A percentile compares a stretch with the other conserved stretches of the same genome.
phyloP scores from a whole-genome alignment of 768 basidiomycete genomes.

The Mycena latifolia region DNA sequence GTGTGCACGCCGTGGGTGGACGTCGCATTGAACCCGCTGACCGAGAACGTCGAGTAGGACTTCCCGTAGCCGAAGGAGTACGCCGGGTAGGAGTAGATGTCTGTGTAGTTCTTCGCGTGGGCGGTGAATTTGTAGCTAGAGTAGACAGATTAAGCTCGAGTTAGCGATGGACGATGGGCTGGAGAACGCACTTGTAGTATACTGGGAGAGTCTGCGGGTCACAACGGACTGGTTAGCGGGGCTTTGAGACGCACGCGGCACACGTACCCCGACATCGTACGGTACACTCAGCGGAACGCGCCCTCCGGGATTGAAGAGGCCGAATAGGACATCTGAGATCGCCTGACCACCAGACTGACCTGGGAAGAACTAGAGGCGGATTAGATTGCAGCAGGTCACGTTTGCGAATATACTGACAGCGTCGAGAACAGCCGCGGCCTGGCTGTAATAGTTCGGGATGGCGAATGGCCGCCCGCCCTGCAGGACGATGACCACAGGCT shows the following conservation, averaged over 20 bases:
- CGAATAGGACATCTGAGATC: constrained; percentile 42
- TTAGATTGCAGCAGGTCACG: background rate
- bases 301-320: constrained; percentile 43
- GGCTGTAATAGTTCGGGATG: constrained; percentile 38
- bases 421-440: constrained; percentile 39
- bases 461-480: constrained; percentile 43
- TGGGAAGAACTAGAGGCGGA: constrained; percentile 38
- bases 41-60: constrained; percentile 39
- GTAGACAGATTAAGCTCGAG: background rate
- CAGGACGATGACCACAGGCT: constrained; percentile 40
- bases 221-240: background rate
- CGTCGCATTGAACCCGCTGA: constrained; percentile 34
- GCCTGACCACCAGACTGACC: constrained; percentile 44
- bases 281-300: constrained; percentile 42
- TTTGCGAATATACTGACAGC: constrained; percentile 28
- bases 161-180: background rate
- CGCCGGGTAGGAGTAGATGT: constrained; percentile 25
- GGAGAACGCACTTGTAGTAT: constrained; percentile 40
- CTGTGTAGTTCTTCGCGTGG: constrained; percentile 37
- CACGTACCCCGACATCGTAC: constrained; percentile 32
- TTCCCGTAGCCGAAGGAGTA: constrained; percentile 42
- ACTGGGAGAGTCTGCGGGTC: constrained; percentile 33
- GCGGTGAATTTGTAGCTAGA: constrained; percentile 39
- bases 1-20: constrained; percentile 35
- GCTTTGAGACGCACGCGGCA: background rate